A percentile compares a stretch with the other conserved stretches of the same genome.
Evolutionary conservation across 768 basidiomycete species (phyloP).

Genomic region (Mycena venus): DNA sequence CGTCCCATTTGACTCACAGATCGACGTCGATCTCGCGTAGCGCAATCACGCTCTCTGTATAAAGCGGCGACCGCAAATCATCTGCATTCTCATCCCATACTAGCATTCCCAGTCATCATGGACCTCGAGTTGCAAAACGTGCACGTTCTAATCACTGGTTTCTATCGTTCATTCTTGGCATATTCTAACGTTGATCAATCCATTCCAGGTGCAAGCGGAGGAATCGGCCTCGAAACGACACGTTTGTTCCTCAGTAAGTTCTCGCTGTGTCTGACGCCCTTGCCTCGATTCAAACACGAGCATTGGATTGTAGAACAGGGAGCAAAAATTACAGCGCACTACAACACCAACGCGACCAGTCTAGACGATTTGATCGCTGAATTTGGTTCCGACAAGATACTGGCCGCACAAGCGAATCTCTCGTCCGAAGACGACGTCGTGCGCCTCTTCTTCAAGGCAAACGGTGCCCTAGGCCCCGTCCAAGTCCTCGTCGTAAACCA

Average conservation of each 20-base stretch:
- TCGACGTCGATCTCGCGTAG: neutral
- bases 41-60: neutral
- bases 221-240: slow-evolving; percentile 77
- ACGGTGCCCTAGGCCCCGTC: slow-evolving; percentile 59
- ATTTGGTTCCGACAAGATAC: slow-evolving; percentile 50
- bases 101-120: too few relatives aligned
- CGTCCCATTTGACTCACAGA: neutral
- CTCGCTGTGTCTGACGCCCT: neutral
- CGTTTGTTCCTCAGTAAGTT: slow-evolving; percentile 67
- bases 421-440: slow-evolving; percentile 65
- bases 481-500: slow-evolving; percentile 76
- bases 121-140: slow-evolving; percentile 72
- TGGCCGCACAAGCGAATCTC: slow-evolving; percentile 69
- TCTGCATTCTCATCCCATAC: too few relatives aligned
- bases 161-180: too few relatives aligned
- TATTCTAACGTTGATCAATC: neutral
- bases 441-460: slow-evolving; percentile 60
- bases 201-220: slow-evolving; percentile 75
- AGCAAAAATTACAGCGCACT: slow-evolving; percentile 80
- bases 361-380: slow-evolving; percentile 55
- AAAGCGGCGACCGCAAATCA: neutral
- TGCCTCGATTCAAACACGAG: too few relatives aligned
- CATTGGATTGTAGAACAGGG: slow-evolving; percentile 67
- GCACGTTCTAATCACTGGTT: slow-evolving; percentile 80
- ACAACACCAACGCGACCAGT: slow-evolving; percentile 64